These are phyloP conservation scores for Barnettozyma vustinii DNA, from an alignment of 805 yeast genomes.

Conservation along the genomic window DNA sequence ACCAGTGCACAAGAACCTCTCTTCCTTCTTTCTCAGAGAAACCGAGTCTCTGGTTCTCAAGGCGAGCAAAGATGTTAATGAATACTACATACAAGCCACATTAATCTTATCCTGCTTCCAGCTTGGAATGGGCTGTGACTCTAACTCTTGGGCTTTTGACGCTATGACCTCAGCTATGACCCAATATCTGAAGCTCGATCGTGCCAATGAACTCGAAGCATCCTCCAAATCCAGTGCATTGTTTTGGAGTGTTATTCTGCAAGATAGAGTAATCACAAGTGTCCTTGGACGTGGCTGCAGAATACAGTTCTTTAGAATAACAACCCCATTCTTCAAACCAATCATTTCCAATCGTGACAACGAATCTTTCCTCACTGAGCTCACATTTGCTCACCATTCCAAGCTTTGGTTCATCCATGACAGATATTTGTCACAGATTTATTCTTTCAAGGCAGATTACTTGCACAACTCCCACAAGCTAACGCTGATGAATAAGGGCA, in stretches of 20 bases:
- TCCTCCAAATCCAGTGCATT: constrained; percentile 9
- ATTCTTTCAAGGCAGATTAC: constrained; percentile 30
- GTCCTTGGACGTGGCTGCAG: constrained; percentile 31
- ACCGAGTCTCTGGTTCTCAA: constrained; percentile 23
- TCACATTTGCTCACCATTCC: constrained; percentile 26
- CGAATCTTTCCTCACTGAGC: constrained; percentile 17
- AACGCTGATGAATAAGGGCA: constrained; percentile 27
- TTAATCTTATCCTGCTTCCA: constrained; percentile 29
- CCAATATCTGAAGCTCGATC: constrained; percentile 26
- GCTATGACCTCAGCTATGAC: constrained; percentile 29
- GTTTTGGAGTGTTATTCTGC: constrained; percentile 29
- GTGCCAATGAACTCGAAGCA: constrained; percentile 2
- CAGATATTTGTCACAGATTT: constrained; percentile 28
- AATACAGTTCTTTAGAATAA: constrained; percentile 29
- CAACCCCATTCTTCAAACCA: constrained; percentile 26
- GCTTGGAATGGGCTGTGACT: constrained; percentile 30
- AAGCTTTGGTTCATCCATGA: constrained; percentile 30
- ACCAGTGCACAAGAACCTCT: constrained; percentile 7
- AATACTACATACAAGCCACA: constrained; percentile 24
- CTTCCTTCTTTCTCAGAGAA: constrained; percentile 18
- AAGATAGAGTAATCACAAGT: constrained; percentile 30
- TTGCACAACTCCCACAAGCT: constrained; percentile 30
- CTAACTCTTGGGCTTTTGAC: constrained; percentile 29
- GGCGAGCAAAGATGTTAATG: constrained; percentile 23
- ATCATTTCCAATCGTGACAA: not conserved